Evolutionary conservation across 352 stramenopile species (phyloP).

Genomic region (Globisporangium okanoganense): DNA sequence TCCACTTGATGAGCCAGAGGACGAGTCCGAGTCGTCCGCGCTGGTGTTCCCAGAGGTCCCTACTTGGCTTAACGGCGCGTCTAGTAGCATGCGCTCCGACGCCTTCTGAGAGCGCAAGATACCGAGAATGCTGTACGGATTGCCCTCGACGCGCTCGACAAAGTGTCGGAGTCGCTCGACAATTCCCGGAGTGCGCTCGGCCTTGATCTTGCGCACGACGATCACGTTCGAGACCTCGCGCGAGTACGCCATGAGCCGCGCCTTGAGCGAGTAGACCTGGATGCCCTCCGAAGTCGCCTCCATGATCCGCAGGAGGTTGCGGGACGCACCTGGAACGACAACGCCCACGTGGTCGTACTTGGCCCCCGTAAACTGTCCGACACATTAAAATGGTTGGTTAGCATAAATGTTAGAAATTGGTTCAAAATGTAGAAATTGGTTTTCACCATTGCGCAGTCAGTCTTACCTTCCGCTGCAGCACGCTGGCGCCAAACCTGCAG

Average conservation of each 20-base stretch:
- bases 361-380: slow-evolving; percentile 53
- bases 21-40: slow-evolving; percentile 12
- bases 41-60: not conserved
- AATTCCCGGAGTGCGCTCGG: slow-evolving; percentile 38
- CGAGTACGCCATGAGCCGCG: slow-evolving; percentile 72
- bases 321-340: slow-evolving; percentile 62
- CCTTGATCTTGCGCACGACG: slow-evolving; percentile 52
- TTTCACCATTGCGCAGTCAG: not conserved
- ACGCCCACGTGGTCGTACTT: slow-evolving; percentile 84
- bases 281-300: slow-evolving; percentile 79
- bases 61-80: not conserved
- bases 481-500: slow-evolving; percentile 69
- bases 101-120: slow-evolving; percentile 56
- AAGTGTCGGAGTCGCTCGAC: slow-evolving; percentile 45
- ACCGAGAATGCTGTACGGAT: slow-evolving; percentile 81
- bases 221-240: slow-evolving; percentile 83
- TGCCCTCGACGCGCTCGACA: slow-evolving; percentile 66
- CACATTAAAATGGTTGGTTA: not conserved
- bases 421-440: not conserved
- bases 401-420: not conserved
- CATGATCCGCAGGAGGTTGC: slow-evolving; percentile 63
- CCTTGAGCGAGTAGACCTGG: slow-evolving; percentile 76
- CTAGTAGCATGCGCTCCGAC: slow-evolving; percentile 30
- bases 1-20: not conserved
- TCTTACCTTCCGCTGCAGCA: slow-evolving; percentile 79